Evolutionary conservation across 2,329 filamentous ascomycete genomes (phyloP).

Genomic region (Parastagonospora nodorum): DNA sequence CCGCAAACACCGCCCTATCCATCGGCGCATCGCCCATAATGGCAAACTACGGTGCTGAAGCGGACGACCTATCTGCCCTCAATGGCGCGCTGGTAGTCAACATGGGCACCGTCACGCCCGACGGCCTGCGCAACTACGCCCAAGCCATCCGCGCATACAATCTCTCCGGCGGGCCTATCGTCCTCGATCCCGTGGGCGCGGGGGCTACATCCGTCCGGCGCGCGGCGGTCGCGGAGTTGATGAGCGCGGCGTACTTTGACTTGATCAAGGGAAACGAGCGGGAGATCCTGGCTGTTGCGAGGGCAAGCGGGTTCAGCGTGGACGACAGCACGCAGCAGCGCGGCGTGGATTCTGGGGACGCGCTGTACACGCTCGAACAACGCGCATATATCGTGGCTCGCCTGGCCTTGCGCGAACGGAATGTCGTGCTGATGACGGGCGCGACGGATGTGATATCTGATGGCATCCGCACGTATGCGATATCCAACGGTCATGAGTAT

Average conservation of each 20-base stretch:
- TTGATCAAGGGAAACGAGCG: conserved; percentile 94
- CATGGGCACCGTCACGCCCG: conserved; percentile 88
- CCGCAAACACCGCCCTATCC: conserved; percentile 85
- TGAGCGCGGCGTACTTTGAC: conserved; percentile 77
- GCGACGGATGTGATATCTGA: conserved; percentile 77
- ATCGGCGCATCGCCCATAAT: conserved; percentile 92
- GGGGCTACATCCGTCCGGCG: conserved; percentile 79
- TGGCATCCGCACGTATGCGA: conserved; percentile 67
- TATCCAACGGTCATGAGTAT: conserved; percentile 77
- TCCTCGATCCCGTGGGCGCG: conserved; percentile 90
- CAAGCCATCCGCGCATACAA: conserved; percentile 84
- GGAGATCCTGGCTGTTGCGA: conserved; percentile 75
- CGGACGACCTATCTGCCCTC: conserved; percentile 75
- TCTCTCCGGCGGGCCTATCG: conserved; percentile 70
- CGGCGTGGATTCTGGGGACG: conserved; percentile 78
- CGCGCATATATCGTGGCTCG: conserved; percentile 66
- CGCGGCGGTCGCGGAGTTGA: conserved; percentile 70
- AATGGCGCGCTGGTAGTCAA: conserved; percentile 85
- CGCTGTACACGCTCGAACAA: conserved; percentile 58
- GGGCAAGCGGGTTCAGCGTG: conserved; percentile 54
- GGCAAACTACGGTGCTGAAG: conserved; percentile 85
- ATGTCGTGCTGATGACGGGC: conserved; percentile 83
- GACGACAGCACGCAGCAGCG: conserved; percentile 63
- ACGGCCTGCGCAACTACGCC: conserved; percentile 72
- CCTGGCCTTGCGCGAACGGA: conserved; percentile 70